Conservation (phyloP, 768 basidiomycete genomes). For the Suillus spraguei region DNA sequence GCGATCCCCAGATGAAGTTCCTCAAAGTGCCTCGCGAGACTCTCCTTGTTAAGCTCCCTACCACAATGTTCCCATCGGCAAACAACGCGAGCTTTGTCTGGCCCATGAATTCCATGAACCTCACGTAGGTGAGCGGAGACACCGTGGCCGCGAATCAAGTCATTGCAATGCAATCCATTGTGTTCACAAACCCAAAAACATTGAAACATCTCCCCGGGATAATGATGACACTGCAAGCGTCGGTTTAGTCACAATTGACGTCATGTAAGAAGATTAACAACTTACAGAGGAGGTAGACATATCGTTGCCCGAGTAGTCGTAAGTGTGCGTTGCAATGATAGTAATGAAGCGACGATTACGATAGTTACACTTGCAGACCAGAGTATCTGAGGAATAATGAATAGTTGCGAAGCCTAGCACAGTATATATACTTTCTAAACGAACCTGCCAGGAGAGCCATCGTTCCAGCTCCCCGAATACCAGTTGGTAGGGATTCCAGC, state of each 20-base stretch:
- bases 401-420: background rate
- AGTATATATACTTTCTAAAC: background rate
- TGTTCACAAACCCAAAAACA: background rate
- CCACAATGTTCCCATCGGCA: background rate
- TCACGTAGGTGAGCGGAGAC: background rate
- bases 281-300: background rate
- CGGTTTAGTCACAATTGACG: background rate
- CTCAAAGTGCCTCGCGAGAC: background rate
- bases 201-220: background rate
- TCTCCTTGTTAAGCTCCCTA: fast-evolving
- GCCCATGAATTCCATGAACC: background rate
- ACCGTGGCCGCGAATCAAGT: background rate
- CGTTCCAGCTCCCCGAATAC: background rate
- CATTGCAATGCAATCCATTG: too few relatives aligned
- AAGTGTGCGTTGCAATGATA: background rate
- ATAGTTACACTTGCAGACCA: background rate
- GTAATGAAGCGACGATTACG: background rate
- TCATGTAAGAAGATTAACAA: background rate
- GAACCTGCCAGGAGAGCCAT: background rate
- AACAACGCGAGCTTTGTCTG: fast-evolving
- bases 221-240: background rate
- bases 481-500: background rate
- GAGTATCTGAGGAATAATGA: background rate
- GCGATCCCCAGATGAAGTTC: fast-evolving
- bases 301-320: fast-evolving